Evolutionary conservation across 1,284 basidiomycete species (phyloP).

Genomic region (Puccinia coronata): DNA sequence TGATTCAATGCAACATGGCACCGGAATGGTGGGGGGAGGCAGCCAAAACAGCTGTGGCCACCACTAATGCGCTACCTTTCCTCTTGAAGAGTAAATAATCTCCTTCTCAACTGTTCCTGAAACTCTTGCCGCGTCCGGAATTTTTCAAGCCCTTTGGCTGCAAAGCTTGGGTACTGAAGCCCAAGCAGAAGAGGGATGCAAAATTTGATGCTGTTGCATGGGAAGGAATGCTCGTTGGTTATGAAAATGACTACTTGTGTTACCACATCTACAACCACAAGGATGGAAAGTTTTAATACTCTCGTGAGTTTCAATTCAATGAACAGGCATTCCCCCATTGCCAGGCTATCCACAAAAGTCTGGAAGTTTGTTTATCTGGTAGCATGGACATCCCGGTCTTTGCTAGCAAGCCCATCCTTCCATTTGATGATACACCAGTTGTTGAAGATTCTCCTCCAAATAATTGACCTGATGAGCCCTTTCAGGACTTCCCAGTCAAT

Average conservation of each 20-base stretch:
- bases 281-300: background rate
- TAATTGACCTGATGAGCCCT: too few relatives aligned
- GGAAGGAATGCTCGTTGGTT: background rate
- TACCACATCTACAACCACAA: background rate
- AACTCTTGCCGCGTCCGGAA: background rate
- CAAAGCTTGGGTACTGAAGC: background rate
- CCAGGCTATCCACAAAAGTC: too few relatives aligned
- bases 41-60: background rate
- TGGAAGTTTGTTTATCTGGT: too few relatives aligned
- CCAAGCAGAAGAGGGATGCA: background rate
- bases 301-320: too few relatives aligned
- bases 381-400: too few relatives aligned
- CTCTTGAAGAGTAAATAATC: background rate
- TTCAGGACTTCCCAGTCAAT: too few relatives aligned
- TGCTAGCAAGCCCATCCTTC: too few relatives aligned
- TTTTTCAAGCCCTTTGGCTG: background rate
- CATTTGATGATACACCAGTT: too few relatives aligned
- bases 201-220: background rate
- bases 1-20: background rate
- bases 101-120: background rate
- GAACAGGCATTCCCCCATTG: too few relatives aligned
- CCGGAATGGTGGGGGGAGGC: background rate
- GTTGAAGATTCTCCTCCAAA: too few relatives aligned
- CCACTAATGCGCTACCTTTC: background rate
- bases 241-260: background rate